These are phyloP conservation scores for Brasenia schreberi DNA, from an alignment of 164 flowering plant species.

Conservation along the genomic window DNA sequence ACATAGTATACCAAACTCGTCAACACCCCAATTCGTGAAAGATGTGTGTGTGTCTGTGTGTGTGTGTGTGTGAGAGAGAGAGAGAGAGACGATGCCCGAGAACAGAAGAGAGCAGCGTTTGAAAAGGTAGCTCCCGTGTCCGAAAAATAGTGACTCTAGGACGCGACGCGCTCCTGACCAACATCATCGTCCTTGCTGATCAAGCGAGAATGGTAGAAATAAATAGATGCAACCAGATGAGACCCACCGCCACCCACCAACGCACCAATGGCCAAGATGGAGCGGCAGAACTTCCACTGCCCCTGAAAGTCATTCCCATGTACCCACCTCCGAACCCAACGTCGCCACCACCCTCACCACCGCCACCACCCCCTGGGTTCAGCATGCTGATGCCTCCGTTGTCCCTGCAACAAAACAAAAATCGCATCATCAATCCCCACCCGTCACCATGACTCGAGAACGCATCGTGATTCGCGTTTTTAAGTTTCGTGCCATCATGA, in stretches of 20 bases:
- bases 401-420: neutral
- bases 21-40: too few species aligned
- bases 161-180: too few species aligned
- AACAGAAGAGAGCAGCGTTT: too few species aligned
- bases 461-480: conserved; percentile 14
- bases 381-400: neutral
- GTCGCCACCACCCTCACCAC: neutral
- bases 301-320: conserved; percentile 41
- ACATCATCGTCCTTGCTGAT: neutral
- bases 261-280: conserved; percentile 8
- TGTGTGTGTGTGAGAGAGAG: too few species aligned
- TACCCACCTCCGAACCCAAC: conserved; percentile 9
- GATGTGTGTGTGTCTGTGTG: too few species aligned
- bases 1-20: too few species aligned
- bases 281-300: conserved; percentile 10
- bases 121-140: too few species aligned
- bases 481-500: conserved; percentile 12
- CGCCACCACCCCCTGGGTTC: neutral
- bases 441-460: conserved; percentile 5
- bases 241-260: conserved; percentile 5
- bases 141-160: too few species aligned
- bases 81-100: too few species aligned
- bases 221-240: conserved; percentile 15
- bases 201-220: conserved; percentile 4
- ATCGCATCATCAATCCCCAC: neutral